phyloP scores from a whole-genome alignment of 2,329 filamentous ascomycete genomes.

The Trichophaea hybrida region DNA sequence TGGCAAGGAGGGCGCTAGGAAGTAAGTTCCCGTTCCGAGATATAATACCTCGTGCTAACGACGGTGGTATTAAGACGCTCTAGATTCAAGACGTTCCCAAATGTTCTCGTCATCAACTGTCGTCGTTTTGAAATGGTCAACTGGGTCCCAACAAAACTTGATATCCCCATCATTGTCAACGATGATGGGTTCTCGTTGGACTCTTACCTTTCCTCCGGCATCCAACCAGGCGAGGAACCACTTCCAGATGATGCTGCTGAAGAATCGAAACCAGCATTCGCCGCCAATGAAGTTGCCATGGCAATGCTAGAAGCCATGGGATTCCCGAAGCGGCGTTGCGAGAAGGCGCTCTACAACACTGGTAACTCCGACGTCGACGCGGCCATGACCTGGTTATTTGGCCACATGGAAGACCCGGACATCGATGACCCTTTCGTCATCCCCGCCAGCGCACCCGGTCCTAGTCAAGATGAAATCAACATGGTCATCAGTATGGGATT shows the following conservation, averaged over 20 bases:
- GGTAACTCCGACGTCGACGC: slow-evolving; percentile 72
- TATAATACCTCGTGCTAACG: neutral
- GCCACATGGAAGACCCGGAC: slow-evolving; percentile 87
- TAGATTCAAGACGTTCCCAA: slow-evolving; percentile 85
- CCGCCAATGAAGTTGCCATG: slow-evolving; percentile 58
- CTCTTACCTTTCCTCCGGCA: slow-evolving; percentile 60
- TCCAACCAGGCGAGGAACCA: slow-evolving; percentile 57
- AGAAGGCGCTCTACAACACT: slow-evolving; percentile 78
- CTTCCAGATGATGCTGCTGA: slow-evolving; percentile 56
- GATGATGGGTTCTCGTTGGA: slow-evolving; percentile 66
- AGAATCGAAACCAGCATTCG: slow-evolving; percentile 37
- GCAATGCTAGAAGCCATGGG: slow-evolving; percentile 77
- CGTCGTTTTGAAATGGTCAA: slow-evolving; percentile 84
- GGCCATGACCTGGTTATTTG: slow-evolving; percentile 89
- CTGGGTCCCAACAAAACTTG: slow-evolving; percentile 84
- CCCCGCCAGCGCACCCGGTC: slow-evolving; percentile 30
- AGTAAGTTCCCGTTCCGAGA: slow-evolving; percentile 16
- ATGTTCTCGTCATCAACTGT: slow-evolving; percentile 74
- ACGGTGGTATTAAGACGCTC: slow-evolving; percentile 37
- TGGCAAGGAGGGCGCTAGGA: slow-evolving; percentile 51
- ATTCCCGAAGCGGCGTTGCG: slow-evolving; percentile 66
- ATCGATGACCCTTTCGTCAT: slow-evolving; percentile 62
- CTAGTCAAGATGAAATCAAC: slow-evolving; percentile 50
- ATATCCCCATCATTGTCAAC: slow-evolving; percentile 80
- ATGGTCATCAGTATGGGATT: slow-evolving; percentile 83